These are phyloP conservation scores for Fusarium anguioides DNA, from an alignment of 2,329 filamentous ascomycete species.

Conservation along the genomic window DNA sequence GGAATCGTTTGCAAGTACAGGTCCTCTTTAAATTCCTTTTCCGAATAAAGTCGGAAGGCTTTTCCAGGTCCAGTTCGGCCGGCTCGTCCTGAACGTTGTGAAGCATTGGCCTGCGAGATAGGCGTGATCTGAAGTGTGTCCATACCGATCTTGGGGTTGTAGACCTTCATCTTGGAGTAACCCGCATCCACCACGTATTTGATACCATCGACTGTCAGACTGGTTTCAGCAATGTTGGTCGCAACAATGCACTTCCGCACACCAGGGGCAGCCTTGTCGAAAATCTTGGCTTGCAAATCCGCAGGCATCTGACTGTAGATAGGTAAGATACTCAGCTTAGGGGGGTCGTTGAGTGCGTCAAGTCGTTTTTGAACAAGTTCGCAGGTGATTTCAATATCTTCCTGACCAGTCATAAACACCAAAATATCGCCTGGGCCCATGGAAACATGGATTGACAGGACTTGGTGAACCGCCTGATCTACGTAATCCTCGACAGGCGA, in stretches of 20 bases:
- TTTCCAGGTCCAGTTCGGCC: constrained; percentile 96
- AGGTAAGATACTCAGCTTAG: constrained; percentile 91
- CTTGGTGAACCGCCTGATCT: constrained; percentile 95
- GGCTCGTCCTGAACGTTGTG: constrained; percentile 91
- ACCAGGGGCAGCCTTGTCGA: constrained; percentile 88
- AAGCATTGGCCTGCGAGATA: constrained; percentile 95
- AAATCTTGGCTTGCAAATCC: constrained; percentile 97
- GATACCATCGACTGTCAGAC: constrained; percentile 97
- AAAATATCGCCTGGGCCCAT: constrained; percentile 94
- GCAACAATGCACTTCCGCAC: constrained; percentile 98
- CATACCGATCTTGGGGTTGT: constrained; percentile 99
- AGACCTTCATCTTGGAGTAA: constrained; percentile 97
- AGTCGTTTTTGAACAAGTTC: constrained; percentile 90
- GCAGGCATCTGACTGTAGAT: constrained; percentile 99
- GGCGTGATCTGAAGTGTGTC: constrained; percentile 98
- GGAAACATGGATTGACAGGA: constrained; percentile 94
- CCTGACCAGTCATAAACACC: constrained; percentile 99
- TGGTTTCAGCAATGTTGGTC: constrained; percentile 98
- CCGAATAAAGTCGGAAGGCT: constrained; percentile 92
- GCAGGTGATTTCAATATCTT: constrained; percentile 97
- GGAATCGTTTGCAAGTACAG: constrained; percentile 97
- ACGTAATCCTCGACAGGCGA: constrained; percentile 98
- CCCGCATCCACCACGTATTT: constrained; percentile 99
- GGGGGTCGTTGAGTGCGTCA: constrained; percentile 90
- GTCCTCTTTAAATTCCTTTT: constrained; percentile 94